phyloP scores from a whole-genome alignment of 257 asterid genomes.

The Petrea volubilis region DNA sequence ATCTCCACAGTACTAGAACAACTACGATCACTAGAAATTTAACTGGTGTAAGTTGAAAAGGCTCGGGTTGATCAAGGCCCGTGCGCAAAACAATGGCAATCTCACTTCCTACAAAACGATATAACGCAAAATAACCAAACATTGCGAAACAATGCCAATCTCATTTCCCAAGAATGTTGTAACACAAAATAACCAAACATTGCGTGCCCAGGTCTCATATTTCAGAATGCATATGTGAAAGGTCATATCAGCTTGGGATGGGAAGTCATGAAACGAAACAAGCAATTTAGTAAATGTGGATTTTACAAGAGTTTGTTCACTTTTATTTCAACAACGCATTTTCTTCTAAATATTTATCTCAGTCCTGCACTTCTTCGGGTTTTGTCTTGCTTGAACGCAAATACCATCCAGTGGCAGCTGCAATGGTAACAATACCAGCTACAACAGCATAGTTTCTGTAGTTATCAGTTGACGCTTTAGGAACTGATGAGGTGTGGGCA shows the following conservation, averaged over 20 bases:
- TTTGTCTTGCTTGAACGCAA: conserved; percentile 55
- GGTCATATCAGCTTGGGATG: not conserved
- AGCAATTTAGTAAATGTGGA: not conserved
- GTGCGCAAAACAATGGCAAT: not conserved
- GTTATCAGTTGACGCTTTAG: conserved; percentile 64
- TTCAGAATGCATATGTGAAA: not conserved
- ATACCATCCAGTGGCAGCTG: conserved; percentile 85
- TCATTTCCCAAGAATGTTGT: not conserved
- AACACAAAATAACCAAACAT: not conserved
- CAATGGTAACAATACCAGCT: conserved; percentile 60
- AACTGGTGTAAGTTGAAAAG: not conserved
- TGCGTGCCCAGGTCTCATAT: conserved; percentile 2
- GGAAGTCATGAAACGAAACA: conserved; percentile 10
- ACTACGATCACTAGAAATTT: not conserved
- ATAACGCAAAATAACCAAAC: too few species aligned
- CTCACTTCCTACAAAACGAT: too few species aligned
- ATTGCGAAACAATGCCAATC: too few species aligned
- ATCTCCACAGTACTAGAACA: not conserved
- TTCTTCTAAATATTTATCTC: conserved; percentile 21
- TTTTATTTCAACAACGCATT: conserved; percentile 19
- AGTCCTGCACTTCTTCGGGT: conserved; percentile 65
- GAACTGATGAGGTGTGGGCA: conserved; percentile 45
- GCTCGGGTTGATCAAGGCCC: too few species aligned
- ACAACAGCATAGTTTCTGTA: conserved; percentile 73
- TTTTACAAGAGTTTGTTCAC: conserved; percentile 28